Percentiles rank a stretch among this genome's conserved stretches.
Evolutionary conservation across 2,329 filamentous ascomycete genomes (phyloP).

Genomic region (Fonsecaea erecta): DNA sequence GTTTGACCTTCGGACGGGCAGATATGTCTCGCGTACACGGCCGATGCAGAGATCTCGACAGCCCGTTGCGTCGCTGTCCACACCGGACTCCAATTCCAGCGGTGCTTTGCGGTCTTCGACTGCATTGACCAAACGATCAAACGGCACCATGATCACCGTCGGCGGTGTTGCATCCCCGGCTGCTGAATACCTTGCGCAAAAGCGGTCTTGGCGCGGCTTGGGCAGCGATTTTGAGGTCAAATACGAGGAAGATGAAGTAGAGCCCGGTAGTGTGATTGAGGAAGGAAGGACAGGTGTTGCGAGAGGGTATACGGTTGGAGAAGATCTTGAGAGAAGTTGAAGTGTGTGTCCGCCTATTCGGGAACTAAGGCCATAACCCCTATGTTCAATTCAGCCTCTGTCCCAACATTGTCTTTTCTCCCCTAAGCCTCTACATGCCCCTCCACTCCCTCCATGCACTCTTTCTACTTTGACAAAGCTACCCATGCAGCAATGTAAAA

Average conservation of each 20-base stretch:
- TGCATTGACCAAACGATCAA: constrained; percentile 65
- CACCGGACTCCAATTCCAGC: constrained; percentile 9
- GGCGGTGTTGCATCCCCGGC: constrained; percentile 89
- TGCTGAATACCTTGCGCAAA: constrained; percentile 80
- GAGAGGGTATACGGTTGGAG: constrained; percentile 79
- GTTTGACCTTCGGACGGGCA: constrained; percentile 88
- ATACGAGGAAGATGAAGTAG: constrained; percentile 59
- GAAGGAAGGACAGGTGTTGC: constrained; percentile 88
- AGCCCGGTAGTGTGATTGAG: constrained; percentile 70
- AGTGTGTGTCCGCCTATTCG: neutral
- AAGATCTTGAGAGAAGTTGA: constrained; percentile 28
- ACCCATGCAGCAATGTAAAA: no score
- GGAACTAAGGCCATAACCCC: no score
- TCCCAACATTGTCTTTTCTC: no score
- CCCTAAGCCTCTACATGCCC: no score
- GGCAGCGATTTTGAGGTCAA: constrained; percentile 78
- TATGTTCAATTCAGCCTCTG: no score
- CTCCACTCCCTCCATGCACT: neutral
- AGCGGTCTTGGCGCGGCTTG: constrained; percentile 88
- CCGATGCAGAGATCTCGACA: constrained; percentile 48
- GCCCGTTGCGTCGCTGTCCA: neutral
- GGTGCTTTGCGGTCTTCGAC: constrained; percentile 42
- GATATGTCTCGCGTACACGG: constrained; percentile 73
- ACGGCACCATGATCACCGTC: constrained; percentile 75
- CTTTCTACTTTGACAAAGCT: no score